Evolutionary conservation across 2,329 filamentous ascomycete species (phyloP).

Genomic region (Emergomyces orientalis): DNA sequence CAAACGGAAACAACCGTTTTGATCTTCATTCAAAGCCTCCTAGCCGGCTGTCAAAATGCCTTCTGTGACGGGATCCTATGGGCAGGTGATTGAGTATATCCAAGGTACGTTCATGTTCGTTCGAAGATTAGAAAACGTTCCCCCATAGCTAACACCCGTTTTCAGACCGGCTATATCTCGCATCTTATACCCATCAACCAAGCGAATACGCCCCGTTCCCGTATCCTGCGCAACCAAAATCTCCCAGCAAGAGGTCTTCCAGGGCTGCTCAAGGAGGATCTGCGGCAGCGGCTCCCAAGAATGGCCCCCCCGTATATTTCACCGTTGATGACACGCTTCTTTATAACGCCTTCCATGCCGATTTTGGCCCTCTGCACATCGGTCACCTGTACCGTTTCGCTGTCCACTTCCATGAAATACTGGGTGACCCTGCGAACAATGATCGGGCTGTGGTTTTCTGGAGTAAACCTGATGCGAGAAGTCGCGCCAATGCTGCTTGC

Average conservation of each 20-base stretch:
- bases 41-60: constrained; percentile 33
- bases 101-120: constrained; percentile 56
- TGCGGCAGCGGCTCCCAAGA: constrained; percentile 41
- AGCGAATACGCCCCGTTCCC: constrained; percentile 77
- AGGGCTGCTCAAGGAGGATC: constrained; percentile 46
- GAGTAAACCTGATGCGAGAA: constrained; percentile 84
- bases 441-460: constrained; percentile 89
- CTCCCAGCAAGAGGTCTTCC: constrained; percentile 68
- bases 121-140: not conserved
- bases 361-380: constrained; percentile 95
- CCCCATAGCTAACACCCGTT: constrained; percentile 11
- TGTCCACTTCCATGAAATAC: constrained; percentile 87
- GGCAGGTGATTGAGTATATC: constrained; percentile 92
- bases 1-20: not conserved
- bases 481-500: constrained; percentile 82
- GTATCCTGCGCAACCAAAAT: constrained; percentile 56
- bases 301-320: constrained; percentile 74
- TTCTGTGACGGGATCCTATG: constrained; percentile 54
- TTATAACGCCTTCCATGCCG: constrained; percentile 97
- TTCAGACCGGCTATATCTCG: constrained; percentile 79
- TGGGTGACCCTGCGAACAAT: constrained; percentile 84
- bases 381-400: constrained; percentile 95
- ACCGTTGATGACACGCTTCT: constrained; percentile 84
- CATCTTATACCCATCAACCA: constrained; percentile 76
- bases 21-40: not conserved